Conservation (phyloP, 2,329 filamentous ascomycete species). For the Ophiostoma triangulosporum region DNA sequence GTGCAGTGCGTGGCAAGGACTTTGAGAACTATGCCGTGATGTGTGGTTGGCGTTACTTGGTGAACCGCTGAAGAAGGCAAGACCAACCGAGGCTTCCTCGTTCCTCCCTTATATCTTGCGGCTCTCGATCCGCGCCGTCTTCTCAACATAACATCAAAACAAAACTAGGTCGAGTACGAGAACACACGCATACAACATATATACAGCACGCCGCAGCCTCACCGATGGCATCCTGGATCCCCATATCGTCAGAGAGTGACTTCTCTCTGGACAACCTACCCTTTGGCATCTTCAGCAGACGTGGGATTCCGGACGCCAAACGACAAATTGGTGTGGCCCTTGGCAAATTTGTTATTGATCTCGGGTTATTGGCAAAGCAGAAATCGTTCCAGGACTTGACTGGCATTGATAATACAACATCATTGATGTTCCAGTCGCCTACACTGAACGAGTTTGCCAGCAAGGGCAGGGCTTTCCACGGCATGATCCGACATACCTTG, state of each 20-base stretch:
- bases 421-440: background rate
- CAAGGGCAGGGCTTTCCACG: background rate
- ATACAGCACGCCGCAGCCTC: background rate
- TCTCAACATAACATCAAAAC: no score
- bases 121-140: no score
- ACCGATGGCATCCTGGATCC: constrained; percentile 26
- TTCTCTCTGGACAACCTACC: constrained; percentile 9
- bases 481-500: background rate
- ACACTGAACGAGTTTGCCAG: constrained; percentile 6
- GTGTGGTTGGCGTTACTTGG: no score
- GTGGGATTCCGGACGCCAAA: background rate
- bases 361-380: background rate
- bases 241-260: background rate
- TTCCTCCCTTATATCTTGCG: no score
- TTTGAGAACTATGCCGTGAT: no score
- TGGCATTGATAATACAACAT: background rate
- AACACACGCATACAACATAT: background rate
- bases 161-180: no score
- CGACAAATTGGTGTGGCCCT: background rate
- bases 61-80: no score
- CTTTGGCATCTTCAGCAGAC: constrained; percentile 7
- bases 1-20: no score
- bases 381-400: background rate
- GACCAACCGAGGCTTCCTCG: no score
- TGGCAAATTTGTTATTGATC: background rate